phyloP scores from a whole-genome alignment of 495 filamentous ascomycete genomes.

The Aspergillus kassunensis region DNA sequence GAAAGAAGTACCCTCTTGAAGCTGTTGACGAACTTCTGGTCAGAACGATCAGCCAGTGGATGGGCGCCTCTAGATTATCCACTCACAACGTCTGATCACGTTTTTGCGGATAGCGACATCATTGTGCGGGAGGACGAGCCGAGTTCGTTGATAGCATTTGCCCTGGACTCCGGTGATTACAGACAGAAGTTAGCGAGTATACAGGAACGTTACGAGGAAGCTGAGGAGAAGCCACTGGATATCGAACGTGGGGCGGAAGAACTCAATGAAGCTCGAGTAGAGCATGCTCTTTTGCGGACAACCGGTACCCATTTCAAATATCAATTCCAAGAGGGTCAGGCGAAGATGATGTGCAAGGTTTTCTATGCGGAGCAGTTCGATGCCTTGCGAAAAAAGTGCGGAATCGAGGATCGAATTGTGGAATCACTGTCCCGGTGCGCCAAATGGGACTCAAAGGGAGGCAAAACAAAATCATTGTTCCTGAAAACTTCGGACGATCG shows the following conservation, averaged over 20 bases:
- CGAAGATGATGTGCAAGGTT: constrained; percentile 94
- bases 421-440: constrained; percentile 92
- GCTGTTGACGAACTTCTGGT: constrained; percentile 96
- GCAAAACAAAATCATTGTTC: constrained; percentile 98
- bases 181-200: constrained; percentile 70
- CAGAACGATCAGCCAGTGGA: constrained; percentile 90
- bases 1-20: constrained; percentile 90
- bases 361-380: constrained; percentile 99
- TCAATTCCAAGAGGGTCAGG: constrained; percentile 84
- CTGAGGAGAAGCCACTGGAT: constrained; percentile 23
- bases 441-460: constrained; percentile 98
- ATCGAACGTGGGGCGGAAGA: constrained; percentile 28
- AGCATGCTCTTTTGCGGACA: constrained; percentile 70
- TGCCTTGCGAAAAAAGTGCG: constrained; percentile 86
- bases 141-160: constrained; percentile 91
- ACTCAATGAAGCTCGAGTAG: constrained; percentile 54
- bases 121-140: constrained; percentile 97
- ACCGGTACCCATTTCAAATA: constrained; percentile 93
- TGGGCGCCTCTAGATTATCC: constrained; percentile 96
- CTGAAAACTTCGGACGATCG: constrained; percentile 94
- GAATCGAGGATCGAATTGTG: constrained; percentile 86
- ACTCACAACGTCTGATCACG: constrained; percentile 80
- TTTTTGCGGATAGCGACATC: constrained; percentile 96
- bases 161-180: constrained; percentile 82
- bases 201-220: constrained; percentile 52